Evolutionary conservation across 2,329 filamentous ascomycete species (phyloP).

Genomic region (Hypocrella siamensis): DNA sequence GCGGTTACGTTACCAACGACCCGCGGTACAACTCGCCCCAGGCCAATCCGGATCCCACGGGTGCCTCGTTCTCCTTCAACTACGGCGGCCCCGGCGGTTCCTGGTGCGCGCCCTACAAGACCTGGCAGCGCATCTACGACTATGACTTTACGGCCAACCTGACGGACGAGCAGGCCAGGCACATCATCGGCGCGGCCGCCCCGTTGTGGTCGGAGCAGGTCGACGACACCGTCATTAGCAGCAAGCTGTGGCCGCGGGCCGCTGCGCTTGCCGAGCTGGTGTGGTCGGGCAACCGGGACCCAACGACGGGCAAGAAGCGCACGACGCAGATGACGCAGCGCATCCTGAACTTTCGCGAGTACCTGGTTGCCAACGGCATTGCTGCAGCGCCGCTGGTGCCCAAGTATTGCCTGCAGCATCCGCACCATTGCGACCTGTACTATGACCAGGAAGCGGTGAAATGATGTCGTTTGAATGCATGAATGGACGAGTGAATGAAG

Average conservation of each 20-base stretch:
- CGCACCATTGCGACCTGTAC: constrained; percentile 40
- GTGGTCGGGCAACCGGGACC: constrained; percentile 38
- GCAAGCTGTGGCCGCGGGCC: constrained; percentile 39
- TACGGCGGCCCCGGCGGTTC: constrained; percentile 35
- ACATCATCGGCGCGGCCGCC: constrained; percentile 33
- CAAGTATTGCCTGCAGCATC: constrained; percentile 41
- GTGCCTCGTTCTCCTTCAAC: constrained; percentile 30
- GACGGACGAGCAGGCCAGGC: constrained; percentile 26
- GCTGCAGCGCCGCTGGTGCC: constrained; percentile 33
- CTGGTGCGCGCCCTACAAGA: constrained; percentile 45
- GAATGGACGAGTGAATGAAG: background rate
- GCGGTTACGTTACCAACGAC: constrained; percentile 38
- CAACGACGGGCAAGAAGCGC: constrained; percentile 25
- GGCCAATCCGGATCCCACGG: constrained; percentile 27
- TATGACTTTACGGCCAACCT: constrained; percentile 37
- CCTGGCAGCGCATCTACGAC: constrained; percentile 44
- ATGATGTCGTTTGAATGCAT: constrained; percentile 1
- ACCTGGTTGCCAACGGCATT: constrained; percentile 37
- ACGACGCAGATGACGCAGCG: constrained; percentile 25
- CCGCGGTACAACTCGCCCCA: constrained; percentile 34
- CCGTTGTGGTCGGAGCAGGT: constrained; percentile 39
- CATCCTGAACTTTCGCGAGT: constrained; percentile 43
- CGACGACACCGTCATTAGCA: constrained; percentile 32
- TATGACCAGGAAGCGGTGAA: constrained; percentile 28
- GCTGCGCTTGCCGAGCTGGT: constrained; percentile 38